phyloP scores from a whole-genome alignment of 2,329 filamentous ascomycete genomes.

The Paramyrothecium roridum region DNA sequence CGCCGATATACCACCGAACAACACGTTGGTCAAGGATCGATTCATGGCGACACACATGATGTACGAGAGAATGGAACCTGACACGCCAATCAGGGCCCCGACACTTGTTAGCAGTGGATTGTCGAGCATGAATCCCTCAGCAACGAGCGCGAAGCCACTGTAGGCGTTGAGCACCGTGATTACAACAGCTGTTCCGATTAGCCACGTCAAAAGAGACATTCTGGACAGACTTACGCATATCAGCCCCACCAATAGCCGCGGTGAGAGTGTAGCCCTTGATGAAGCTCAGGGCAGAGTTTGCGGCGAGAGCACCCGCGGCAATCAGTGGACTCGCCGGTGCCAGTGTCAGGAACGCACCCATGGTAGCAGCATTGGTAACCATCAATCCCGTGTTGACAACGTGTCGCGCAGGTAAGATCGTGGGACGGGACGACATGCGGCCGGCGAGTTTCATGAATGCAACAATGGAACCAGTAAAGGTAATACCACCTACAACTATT shows the following conservation, averaged over 20 bases:
- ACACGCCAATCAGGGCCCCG: slow-evolving; percentile 83
- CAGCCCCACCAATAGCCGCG: slow-evolving; percentile 84
- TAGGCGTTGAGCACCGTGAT: slow-evolving; percentile 91
- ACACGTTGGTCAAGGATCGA: slow-evolving; percentile 79
- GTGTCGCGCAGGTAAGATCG: slow-evolving; percentile 70
- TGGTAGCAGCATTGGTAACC: slow-evolving; percentile 73
- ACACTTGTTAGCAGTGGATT: slow-evolving; percentile 83
- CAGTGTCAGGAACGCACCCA: slow-evolving; percentile 80
- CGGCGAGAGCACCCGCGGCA: slow-evolving; percentile 73
- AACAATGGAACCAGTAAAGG: slow-evolving; percentile 87
- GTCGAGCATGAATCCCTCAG: slow-evolving; percentile 88
- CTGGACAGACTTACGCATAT: slow-evolving; percentile 62
- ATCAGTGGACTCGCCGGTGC: slow-evolving; percentile 76
- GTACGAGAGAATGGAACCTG: slow-evolving; percentile 84
- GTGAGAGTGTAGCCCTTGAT: slow-evolving; percentile 86
- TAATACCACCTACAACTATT: slow-evolving; percentile 60
- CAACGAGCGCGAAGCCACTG: slow-evolving; percentile 84
- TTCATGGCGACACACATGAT: slow-evolving; percentile 92
- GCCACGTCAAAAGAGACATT: neutral
- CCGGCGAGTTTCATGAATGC: slow-evolving; percentile 86
- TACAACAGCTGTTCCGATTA: slow-evolving; percentile 56
- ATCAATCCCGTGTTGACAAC: slow-evolving; percentile 72
- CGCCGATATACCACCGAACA: slow-evolving; percentile 78
- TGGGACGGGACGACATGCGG: slow-evolving; percentile 75
- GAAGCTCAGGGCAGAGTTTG: slow-evolving; percentile 76